Conservation (phyloP, 257 asterid genomes). For the Buddleja alternifolia region DNA sequence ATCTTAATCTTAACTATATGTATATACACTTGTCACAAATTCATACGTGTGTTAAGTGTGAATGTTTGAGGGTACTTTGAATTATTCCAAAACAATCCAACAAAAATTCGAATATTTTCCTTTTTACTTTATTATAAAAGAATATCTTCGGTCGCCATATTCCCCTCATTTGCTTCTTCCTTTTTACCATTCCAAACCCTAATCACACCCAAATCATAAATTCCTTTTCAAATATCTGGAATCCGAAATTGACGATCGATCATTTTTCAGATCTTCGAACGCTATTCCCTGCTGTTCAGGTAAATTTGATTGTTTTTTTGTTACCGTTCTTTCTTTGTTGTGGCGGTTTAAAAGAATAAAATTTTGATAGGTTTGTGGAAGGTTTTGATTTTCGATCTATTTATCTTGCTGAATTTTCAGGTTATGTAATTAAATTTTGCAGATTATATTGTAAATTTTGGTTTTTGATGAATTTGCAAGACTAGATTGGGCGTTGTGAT, state of each 20-base stretch:
- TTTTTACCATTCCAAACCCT: slow-evolving; percentile 33
- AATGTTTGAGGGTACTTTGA: too few species aligned
- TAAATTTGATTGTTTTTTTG: slow-evolving; percentile 5
- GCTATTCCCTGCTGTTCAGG: slow-evolving; percentile 22
- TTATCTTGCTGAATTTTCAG: slow-evolving; percentile 18
- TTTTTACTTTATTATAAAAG: not conserved
- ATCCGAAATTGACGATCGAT: slow-evolving; percentile 22
- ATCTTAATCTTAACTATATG: too few species aligned
- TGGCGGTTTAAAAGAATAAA: not conserved
- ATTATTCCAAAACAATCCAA: too few species aligned
- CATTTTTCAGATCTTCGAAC: slow-evolving; percentile 23
- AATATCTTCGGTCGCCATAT: not conserved
- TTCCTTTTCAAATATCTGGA: not conserved
- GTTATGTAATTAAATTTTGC: slow-evolving; percentile 2
- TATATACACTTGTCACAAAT: too few species aligned
- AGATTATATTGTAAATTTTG: slow-evolving; percentile 1
- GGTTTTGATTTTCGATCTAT: not conserved
- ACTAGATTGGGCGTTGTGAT: slow-evolving; percentile 12
- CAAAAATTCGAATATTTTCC: too few species aligned
- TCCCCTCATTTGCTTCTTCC: slow-evolving; percentile 1
- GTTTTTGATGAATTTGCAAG: slow-evolving; percentile 13
- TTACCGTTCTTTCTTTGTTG: not conserved
- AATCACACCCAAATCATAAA: slow-evolving; percentile 7
- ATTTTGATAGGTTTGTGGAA: not conserved
- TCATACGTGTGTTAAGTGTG: too few species aligned